Evolutionary conservation across 2,329 filamentous ascomycete genomes (phyloP).

Genomic region (Alternaria alternata): DNA sequence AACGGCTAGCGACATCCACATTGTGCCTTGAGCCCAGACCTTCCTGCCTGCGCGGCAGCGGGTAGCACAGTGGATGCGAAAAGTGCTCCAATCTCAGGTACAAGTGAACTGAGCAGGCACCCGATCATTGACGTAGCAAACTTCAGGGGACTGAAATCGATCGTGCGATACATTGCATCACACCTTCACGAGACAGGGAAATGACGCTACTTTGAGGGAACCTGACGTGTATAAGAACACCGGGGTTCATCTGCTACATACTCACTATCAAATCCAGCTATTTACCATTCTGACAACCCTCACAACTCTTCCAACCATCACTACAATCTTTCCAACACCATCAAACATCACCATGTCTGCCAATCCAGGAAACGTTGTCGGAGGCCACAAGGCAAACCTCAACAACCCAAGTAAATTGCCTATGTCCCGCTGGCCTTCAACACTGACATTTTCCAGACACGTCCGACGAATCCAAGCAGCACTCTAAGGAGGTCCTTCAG

Average conservation of each 20-base stretch:
- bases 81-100: not conserved
- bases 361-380: conserved; percentile 61
- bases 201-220: not conserved
- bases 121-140: conserved; percentile 21
- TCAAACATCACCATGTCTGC: conserved; percentile 49
- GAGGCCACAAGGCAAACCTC: conserved; percentile 67
- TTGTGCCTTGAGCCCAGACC: conserved; percentile 1
- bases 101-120: not conserved
- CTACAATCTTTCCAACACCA: not conserved
- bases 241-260: not conserved
- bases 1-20: conserved; percentile 4
- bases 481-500: conserved; percentile 63
- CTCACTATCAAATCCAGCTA: not conserved
- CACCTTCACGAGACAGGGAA: not conserved
- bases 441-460: conserved; percentile 48
- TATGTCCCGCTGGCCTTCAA: not conserved
- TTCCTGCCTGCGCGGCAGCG: not conserved
- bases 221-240: conserved; percentile 9
- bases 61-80: not conserved
- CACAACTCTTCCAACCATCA: not conserved
- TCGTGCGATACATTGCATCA: conserved; percentile 5
- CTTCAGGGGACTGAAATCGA: not conserved
- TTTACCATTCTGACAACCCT: not conserved
- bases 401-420: conserved; percentile 59
- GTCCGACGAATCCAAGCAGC: conserved; percentile 64